phyloP scores from a whole-genome alignment of 768 basidiomycete genomes.

The Psilocybe cyanescens region DNA sequence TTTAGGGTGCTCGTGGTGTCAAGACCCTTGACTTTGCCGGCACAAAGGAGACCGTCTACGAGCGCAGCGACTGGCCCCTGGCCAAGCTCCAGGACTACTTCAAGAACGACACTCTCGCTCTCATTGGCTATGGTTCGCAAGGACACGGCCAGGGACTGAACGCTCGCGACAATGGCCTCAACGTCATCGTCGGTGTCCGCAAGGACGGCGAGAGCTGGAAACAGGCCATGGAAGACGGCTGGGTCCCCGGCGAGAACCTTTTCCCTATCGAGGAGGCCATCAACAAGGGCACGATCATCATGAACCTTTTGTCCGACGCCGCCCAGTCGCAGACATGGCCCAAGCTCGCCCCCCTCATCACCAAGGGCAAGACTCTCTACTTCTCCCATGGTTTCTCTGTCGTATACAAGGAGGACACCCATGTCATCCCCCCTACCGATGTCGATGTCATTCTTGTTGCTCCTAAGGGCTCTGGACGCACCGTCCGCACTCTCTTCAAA shows the following conservation, averaged over 20 bases:
- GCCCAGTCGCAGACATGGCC: constrained; percentile 99
- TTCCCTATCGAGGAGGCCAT: constrained; percentile 99
- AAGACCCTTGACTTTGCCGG: constrained; percentile 98
- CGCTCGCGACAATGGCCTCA: constrained; percentile 98
- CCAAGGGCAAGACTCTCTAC: constrained; percentile 99
- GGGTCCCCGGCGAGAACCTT: constrained; percentile 97
- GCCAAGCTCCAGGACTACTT: constrained; percentile 99
- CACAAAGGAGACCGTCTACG: constrained; percentile 90
- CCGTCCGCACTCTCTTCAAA: constrained; percentile 99
- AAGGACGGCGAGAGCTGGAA: constrained; percentile 97
- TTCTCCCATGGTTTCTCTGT: constrained; percentile 99
- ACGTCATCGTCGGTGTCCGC: constrained; percentile 98
- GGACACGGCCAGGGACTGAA: constrained; percentile 99
- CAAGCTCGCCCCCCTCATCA: constrained; percentile 88
- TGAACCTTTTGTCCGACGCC: constrained; percentile 99
- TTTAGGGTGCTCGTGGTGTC: constrained; percentile 68
- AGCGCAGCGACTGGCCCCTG: constrained; percentile 97
- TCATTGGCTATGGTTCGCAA: constrained; percentile 99
- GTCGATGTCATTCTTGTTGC: constrained; percentile 99
- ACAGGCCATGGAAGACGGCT: constrained; percentile 94
- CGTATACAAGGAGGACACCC: constrained; percentile 96
- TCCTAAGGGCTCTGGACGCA: constrained; percentile 98
- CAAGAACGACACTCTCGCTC: constrained; percentile 98
- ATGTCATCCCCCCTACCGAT: constrained; percentile 88
- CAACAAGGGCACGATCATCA: constrained; percentile 94